These are phyloP conservation scores for Geoglossum glabrum DNA, from an alignment of 495 filamentous ascomycete genomes.

Conservation along the genomic window DNA sequence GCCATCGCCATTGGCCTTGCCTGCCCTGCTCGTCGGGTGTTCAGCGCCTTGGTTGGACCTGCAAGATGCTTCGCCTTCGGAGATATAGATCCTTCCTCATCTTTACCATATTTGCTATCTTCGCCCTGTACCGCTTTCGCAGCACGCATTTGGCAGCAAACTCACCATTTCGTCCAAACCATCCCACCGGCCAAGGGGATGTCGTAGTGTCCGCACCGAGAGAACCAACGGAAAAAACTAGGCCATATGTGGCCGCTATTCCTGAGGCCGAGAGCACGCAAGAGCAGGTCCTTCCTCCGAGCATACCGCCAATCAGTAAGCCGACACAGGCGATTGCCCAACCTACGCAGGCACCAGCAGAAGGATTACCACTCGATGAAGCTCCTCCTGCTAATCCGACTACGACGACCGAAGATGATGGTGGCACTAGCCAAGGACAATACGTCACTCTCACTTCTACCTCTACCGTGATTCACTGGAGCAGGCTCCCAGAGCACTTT, in stretches of 20 bases:
- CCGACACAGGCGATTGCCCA: neutral
- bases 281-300: neutral
- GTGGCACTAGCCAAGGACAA: conserved; percentile 18
- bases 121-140: conserved; percentile 45
- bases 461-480: conserved; percentile 39
- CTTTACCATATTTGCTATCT: conserved; percentile 42
- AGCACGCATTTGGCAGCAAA: conserved; percentile 7
- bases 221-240: neutral
- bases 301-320: neutral
- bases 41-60: neutral
- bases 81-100: conserved; percentile 57
- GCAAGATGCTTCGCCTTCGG: conserved; percentile 49
- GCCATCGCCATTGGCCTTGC: neutral
- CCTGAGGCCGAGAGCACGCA: conserved; percentile 6
- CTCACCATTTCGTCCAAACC: neutral
- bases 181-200: conserved; percentile 4
- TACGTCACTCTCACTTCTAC: conserved; percentile 19
- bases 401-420: neutral
- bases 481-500: conserved; percentile 48
- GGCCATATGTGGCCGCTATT: neutral
- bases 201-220: conserved; percentile 7
- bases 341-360: neutral
- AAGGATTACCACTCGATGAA: neutral
- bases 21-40: neutral
- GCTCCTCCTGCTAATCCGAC: neutral